Percentiles rank a stretch among this genome's conserved stretches.
Evolutionary conservation across 148 eudicot species (phyloP).

Genomic region (Talinum fruticosum): DNA sequence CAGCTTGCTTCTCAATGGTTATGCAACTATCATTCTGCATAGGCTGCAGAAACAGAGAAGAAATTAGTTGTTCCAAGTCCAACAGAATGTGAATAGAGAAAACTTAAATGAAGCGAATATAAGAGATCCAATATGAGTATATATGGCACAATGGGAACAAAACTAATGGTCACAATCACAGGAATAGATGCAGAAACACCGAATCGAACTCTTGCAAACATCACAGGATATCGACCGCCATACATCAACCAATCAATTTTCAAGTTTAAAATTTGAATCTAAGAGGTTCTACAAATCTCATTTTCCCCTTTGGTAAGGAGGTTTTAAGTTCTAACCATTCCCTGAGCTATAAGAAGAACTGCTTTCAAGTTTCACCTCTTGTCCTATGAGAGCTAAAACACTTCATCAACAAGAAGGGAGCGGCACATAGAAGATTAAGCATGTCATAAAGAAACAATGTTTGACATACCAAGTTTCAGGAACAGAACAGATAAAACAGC

Average conservation of each 20-base stretch:
- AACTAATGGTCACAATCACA: not conserved
- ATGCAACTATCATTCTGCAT: not conserved
- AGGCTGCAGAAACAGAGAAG: not conserved
- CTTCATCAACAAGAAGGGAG: not conserved
- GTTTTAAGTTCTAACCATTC: not conserved
- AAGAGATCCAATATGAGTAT: not conserved
- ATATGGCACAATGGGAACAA: not conserved
- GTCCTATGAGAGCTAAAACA: not conserved
- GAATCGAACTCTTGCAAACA: not conserved
- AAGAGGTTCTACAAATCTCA: not conserved
- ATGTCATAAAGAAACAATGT: not conserved
- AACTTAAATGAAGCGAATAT: not conserved
- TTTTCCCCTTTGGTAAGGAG: not conserved
- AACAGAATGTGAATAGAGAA: not conserved
- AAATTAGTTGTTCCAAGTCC: not conserved
- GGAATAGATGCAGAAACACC: not conserved
- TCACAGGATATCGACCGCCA: not conserved
- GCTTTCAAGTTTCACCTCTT: not conserved
- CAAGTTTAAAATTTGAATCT: not conserved
- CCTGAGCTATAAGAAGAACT: not conserved
- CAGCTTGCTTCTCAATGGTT: not conserved
- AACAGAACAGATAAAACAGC: conserved; percentile 61
- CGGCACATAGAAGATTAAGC: not conserved
- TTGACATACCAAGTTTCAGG: conserved; percentile 71
- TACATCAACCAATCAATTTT: not conserved